Percentiles rank a stretch among this genome's conserved stretches.
These are phyloP conservation scores for Bipolaris cookei DNA, from an alignment of 2,329 filamentous ascomycete genomes.

Conservation along the genomic window DNA sequence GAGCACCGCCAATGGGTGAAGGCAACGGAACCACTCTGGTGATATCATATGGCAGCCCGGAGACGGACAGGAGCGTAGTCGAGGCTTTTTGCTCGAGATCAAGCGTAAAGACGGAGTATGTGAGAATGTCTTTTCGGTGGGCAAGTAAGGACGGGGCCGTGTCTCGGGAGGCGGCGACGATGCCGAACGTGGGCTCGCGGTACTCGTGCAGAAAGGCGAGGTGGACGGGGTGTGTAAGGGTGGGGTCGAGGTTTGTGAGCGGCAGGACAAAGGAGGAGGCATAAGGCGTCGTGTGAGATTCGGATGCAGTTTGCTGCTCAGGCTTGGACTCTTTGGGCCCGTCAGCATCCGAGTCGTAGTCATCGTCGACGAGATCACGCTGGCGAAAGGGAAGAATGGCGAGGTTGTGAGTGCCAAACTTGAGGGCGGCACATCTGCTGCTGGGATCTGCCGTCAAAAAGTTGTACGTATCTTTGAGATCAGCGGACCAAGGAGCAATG, in stretches of 20 bases:
- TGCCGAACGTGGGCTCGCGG: slow-evolving; percentile 94
- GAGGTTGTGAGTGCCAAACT: slow-evolving; percentile 86
- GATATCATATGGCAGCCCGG: slow-evolving; percentile 84
- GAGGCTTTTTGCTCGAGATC: slow-evolving; percentile 93
- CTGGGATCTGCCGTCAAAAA: slow-evolving; percentile 87
- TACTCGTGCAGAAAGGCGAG: slow-evolving; percentile 96
- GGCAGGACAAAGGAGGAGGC: slow-evolving; percentile 91
- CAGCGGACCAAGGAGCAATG: slow-evolving; percentile 76
- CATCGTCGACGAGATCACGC: slow-evolving; percentile 84
- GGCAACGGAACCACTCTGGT: slow-evolving; percentile 82
- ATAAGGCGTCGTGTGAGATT: slow-evolving; percentile 71
- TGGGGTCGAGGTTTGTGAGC: slow-evolving; percentile 85
- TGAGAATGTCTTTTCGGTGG: slow-evolving; percentile 82
- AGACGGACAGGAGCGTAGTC: slow-evolving; percentile 87
- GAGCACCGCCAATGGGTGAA: slow-evolving; percentile 83
- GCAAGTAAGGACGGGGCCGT: slow-evolving; percentile 74
- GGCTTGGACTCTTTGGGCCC: slow-evolving; percentile 52
- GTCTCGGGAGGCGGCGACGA: slow-evolving; percentile 78
- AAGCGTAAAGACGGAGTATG: slow-evolving; percentile 93
- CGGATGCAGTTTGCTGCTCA: slow-evolving; percentile 44
- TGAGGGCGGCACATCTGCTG: slow-evolving; percentile 91
- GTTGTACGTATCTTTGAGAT: slow-evolving; percentile 76
- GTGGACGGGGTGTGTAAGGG: slow-evolving; percentile 85
- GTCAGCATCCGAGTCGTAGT: slow-evolving; percentile 84
- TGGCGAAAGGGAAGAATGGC: slow-evolving; percentile 94